These are phyloP conservation scores for Pseudotsuga menziesii DNA, from an alignment of 75 land plant genomes.

Conservation along the genomic window DNA sequence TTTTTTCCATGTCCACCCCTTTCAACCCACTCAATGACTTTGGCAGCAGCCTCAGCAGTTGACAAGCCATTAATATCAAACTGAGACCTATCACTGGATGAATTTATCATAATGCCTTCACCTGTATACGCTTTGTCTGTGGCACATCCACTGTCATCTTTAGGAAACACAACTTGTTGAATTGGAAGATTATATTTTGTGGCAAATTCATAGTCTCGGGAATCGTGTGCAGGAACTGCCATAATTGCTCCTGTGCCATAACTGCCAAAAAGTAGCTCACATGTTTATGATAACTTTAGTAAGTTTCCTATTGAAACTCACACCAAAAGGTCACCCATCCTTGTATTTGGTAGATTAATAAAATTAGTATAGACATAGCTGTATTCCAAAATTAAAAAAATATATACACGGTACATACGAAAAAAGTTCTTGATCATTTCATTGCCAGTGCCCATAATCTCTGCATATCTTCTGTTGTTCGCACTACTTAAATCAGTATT, in stretches of 20 bases:
- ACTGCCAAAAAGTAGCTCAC: slow-evolving; percentile 27
- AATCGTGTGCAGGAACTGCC: slow-evolving; percentile 97
- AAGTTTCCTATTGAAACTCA: background rate
- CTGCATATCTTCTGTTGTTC: background rate
- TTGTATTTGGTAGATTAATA: no score
- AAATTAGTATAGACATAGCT: background rate
- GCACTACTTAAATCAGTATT: background rate
- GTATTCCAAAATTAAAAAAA: background rate
- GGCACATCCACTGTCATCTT: slow-evolving; percentile 23
- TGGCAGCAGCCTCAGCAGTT: slow-evolving; percentile 59
- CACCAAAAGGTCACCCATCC: no score
- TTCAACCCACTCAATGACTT: slow-evolving; percentile 79
- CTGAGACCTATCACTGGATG: slow-evolving; percentile 45
- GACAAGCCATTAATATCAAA: slow-evolving; percentile 74
- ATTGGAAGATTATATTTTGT: slow-evolving; percentile 66
- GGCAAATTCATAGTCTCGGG: slow-evolving; percentile 88
- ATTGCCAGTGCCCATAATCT: background rate
- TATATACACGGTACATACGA: background rate
- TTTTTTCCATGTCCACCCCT: slow-evolving; percentile 59
- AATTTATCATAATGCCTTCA: slow-evolving; percentile 65
- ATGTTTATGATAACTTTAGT: background rate
- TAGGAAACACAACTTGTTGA: slow-evolving; percentile 45
- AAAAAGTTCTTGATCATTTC: background rate
- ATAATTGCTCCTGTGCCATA: slow-evolving; percentile 99
- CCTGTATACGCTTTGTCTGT: slow-evolving; percentile 56